Base-by-base conservation (phyloP, 139 green algal genomes). In the Coccomyxa sp. region DNA sequence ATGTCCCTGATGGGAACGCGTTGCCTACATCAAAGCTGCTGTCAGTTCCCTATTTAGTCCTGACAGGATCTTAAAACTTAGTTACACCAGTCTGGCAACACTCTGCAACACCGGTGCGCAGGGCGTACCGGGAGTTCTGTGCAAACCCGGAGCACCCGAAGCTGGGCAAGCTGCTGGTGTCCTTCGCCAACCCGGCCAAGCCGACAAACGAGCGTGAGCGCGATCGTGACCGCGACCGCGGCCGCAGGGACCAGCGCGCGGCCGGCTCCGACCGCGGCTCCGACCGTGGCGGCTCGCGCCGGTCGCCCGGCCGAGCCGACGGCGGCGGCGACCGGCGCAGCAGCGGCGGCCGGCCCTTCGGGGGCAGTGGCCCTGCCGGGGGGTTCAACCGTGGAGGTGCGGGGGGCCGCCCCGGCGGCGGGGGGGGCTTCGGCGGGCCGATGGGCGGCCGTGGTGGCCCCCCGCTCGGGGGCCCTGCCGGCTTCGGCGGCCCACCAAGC, bases 131-230 rank as follows among this genome's bases (percentile, higher is more conserved):
- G 17, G 87, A 81, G 9, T 80, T 91, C 21, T 21, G 21, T 51
- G 89, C 92, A 59, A 82, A 82, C 58, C 82, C 82, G 0, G 85
- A 93, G 21, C 83, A 91, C 45, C 51, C 60, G 13, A 79, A 78
- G 81, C 86, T 93, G 25, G 90, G 87, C 81, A 86, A 82, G 75
- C 63, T 93, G 45, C 67, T 89, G 17, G 87, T 91, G 38, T 90
- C 89, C 23, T 92, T 94, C 77, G 85, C 89, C 66, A 94, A 94
- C 83, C 91, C 91, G 10, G 83, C 85, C 80, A 94, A 94, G 83
- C 63, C 79, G 17, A 68, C 83, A 9, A 82, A 15, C 9, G 15
- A 60, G 76, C 76, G 31, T 68, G 17, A 68, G 82, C 68, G 59
- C 58, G 79, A 38, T 0, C 58, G 74, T 11, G 18, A 82, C 4